These are phyloP conservation scores for Ustilago vetiveriae DNA, from an alignment of 1,284 basidiomycete species.

Conservation along the genomic window DNA sequence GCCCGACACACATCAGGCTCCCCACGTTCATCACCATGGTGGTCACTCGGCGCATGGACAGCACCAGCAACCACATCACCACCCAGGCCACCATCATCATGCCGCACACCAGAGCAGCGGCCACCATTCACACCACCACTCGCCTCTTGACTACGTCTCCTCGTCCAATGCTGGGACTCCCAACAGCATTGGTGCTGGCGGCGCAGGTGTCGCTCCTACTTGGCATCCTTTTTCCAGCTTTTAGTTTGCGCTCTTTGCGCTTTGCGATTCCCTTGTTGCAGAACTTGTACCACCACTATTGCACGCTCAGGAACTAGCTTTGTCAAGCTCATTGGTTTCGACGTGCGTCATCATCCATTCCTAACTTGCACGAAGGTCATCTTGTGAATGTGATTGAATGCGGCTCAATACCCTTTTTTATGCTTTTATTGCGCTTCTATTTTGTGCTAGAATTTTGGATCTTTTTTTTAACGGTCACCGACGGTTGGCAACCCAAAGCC, in stretches of 20 bases:
- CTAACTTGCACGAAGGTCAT: too few relatives aligned
- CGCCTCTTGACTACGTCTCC: slow-evolving; percentile 33
- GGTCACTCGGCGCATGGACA: slow-evolving; percentile 5
- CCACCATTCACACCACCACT: slow-evolving; percentile 40
- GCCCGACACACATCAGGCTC: slow-evolving; percentile 16
- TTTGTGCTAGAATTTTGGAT: too few relatives aligned
- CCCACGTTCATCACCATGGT: slow-evolving; percentile 13
- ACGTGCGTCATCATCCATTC: too few relatives aligned
- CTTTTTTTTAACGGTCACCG: too few relatives aligned
- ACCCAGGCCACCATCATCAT: slow-evolving; percentile 13
- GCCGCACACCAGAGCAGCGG: slow-evolving; percentile 1
- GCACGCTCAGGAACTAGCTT: too few relatives aligned
- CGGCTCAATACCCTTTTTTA: too few relatives aligned
- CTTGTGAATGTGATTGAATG: too few relatives aligned
- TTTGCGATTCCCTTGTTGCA: too few relatives aligned
- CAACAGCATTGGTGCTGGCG: slow-evolving; percentile 35
- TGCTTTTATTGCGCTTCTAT: too few relatives aligned
- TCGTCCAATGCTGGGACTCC: slow-evolving; percentile 31
- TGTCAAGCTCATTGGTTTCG: too few relatives aligned
- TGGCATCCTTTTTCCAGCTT: slow-evolving; percentile 40
- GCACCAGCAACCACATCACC: slow-evolving; percentile 18
- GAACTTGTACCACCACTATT: too few relatives aligned
- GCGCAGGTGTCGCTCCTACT: slow-evolving; percentile 26
- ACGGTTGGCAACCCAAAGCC: too few relatives aligned
- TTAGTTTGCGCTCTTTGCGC: background rate